A percentile compares a stretch with the other conserved stretches of the same genome.
Evolutionary conservation across 2,329 filamentous ascomycete species (phyloP).

Genomic region (Aspergillus fructus): DNA sequence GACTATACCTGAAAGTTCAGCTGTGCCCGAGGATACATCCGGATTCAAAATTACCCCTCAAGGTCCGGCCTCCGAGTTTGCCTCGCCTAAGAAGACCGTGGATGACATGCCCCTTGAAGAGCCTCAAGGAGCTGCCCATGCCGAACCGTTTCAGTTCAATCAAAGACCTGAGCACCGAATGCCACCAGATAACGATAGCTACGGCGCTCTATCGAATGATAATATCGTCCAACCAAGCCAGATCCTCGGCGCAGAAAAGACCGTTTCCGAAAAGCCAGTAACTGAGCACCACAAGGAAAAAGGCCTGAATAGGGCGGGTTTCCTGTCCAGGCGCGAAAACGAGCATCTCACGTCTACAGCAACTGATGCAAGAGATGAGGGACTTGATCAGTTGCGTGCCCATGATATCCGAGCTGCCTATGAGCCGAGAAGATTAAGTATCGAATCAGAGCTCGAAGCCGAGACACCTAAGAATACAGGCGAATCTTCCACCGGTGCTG

Average conservation of each 20-base stretch:
- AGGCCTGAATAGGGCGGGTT: not conserved
- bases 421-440: slow-evolving; percentile 20
- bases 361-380: slow-evolving; percentile 26
- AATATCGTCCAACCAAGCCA: not conserved
- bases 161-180: not conserved
- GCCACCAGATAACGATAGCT: not conserved
- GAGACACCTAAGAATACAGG: slow-evolving; percentile 22
- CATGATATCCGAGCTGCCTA: slow-evolving; percentile 38
- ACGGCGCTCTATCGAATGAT: not conserved
- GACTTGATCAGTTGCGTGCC: slow-evolving; percentile 34
- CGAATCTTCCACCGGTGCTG: not conserved
- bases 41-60: not conserved
- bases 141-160: not conserved
- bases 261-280: not conserved
- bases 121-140: not conserved
- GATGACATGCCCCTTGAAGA: not conserved
- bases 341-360: not conserved
- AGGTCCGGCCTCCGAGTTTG: not conserved
- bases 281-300: not conserved
- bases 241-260: not conserved
- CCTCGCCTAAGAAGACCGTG: not conserved
- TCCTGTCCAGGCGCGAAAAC: not conserved
- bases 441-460: slow-evolving; percentile 19
- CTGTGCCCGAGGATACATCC: not conserved
- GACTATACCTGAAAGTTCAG: not conserved